Evolutionary conservation across 2,329 filamentous ascomycete species (phyloP).

Genomic region (Chrysosporium keratinophilum): DNA sequence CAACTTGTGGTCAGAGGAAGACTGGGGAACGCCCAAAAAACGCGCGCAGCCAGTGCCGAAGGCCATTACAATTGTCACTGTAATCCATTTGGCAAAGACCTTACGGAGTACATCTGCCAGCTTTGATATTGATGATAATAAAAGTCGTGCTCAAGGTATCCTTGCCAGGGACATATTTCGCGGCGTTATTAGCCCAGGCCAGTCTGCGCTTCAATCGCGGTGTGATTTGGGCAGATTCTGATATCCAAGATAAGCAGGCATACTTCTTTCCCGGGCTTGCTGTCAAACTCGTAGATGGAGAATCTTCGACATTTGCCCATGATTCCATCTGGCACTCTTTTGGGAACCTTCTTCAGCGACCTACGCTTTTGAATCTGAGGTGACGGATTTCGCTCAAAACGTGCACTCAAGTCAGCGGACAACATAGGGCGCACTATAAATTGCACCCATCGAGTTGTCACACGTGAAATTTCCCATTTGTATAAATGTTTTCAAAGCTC

Average conservation of each 20-base stretch:
- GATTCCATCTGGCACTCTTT: constrained; percentile 2
- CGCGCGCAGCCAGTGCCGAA: constrained; percentile 9
- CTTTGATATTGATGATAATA: constrained; percentile 10
- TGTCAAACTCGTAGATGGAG: constrained; percentile 7
- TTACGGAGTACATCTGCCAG: no score
- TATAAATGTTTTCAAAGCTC: no score
- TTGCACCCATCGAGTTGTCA: no score
- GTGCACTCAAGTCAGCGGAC: background rate
- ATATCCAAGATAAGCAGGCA: constrained; percentile 12
- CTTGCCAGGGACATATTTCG: background rate
- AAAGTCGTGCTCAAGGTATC: constrained; percentile 10
- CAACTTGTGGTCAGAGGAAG: no score
- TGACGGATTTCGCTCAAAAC: constrained; percentile 5
- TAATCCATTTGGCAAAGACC: constrained; percentile 13
- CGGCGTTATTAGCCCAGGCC: constrained; percentile 11
- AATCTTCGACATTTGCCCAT: constrained; percentile 9
- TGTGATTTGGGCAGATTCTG: constrained; percentile 9
- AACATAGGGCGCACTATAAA: no score
- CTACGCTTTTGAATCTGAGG: constrained; percentile 8
- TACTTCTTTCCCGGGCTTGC: constrained; percentile 8
- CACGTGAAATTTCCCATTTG: no score
- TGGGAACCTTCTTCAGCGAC: constrained; percentile 3
- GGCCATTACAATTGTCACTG: constrained; percentile 6
- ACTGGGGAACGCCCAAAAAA: no score
- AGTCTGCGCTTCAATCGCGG: constrained; percentile 11